These are phyloP conservation scores for Adansonia gregorii DNA, from an alignment of 441 rosid genomes.

Conservation along the genomic window DNA sequence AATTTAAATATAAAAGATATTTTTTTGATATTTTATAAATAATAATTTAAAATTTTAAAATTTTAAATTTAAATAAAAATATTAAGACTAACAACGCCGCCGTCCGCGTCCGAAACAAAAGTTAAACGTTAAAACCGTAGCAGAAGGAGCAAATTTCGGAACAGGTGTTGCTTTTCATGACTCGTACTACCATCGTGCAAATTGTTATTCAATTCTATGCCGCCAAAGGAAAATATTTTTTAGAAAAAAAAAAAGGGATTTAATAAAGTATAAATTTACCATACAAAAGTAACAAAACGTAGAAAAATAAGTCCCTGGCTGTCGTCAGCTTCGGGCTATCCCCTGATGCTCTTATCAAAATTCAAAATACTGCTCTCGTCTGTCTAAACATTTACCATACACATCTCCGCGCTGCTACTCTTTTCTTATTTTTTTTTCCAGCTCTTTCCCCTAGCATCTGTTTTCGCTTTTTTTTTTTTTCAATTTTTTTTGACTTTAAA, in stretches of 20 bases:
- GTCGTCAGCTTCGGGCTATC: conserved; percentile 9
- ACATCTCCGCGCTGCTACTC: conserved; percentile 29
- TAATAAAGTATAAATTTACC: conserved; percentile 41
- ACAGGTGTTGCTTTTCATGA: conserved; percentile 27
- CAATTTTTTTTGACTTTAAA: conserved; percentile 31
- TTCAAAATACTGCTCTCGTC: conserved; percentile 39
- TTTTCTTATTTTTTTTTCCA: not conserved
- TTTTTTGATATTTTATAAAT: too few relatives aligned
- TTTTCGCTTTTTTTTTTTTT: not conserved
- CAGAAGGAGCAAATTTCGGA: not conserved
- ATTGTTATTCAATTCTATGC: conserved; percentile 45
- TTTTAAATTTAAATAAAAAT: too few relatives aligned
- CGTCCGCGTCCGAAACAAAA: too few relatives aligned
- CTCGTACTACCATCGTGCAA: conserved; percentile 45
- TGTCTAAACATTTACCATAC: conserved; percentile 47
- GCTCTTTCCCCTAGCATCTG: too few relatives aligned
- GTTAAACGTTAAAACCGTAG: too few relatives aligned
- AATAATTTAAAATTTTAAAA: too few relatives aligned
- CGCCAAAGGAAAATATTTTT: conserved; percentile 23
- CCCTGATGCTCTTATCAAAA: conserved; percentile 44
- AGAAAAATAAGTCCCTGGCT: conserved; percentile 29
- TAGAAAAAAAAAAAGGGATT: conserved; percentile 13
- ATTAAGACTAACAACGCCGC: too few relatives aligned
- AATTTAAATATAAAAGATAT: too few relatives aligned
- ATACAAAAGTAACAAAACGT: conserved; percentile 52